Base-by-base conservation (phyloP, 2,329 filamentous ascomycete species). In the Calonectria montana region DNA sequence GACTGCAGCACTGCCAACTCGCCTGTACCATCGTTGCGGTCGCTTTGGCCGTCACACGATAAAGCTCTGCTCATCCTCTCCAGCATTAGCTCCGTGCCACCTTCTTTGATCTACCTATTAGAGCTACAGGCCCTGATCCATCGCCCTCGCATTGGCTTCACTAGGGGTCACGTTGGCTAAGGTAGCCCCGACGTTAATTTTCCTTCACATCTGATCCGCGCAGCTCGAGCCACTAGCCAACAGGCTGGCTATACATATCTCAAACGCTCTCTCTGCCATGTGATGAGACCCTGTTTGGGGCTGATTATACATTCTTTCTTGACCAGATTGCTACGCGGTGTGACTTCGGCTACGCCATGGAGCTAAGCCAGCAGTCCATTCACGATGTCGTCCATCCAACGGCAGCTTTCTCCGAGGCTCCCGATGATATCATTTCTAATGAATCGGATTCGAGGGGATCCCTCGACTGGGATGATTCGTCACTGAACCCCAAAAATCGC, bases 401-500 rank as follows among this genome's bases (percentile, higher is more conserved):
- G 23, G 89, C 89, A 21, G 89, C 86, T 71, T 91, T 88, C 66
- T 81, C 78, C 23, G 67, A 65, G 73, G 66, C 68, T 43, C 15
- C 48, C 21, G 21, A 66, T 21, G 59, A 55, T 35, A 62, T 48
- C 39, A 35, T 45, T 21, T 39, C 31, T 18, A 50, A 65, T 43
- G 23, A 29, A 21, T 48, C 35, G 21, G 66, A 57, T 23, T 64
- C 43, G 43, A 45, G 61, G 62, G 12, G 43, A 43, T 18, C 31
- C 23, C 57, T 55, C 39, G 65, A 67, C 53, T 91, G 90, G 90
- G 78, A 81, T 15, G 72, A 79, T 3, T 91, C 89, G 6, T 80
- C 83, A 47, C 82, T 91, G 48, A 92, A 92, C 73, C 90, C 90
- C 9, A 90, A 89, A 79, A 91, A 91, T 76, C 86, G 90, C 70